Evolutionary conservation across 164 flowering plant genomes (phyloP).

Genomic region (Piper betle): DNA sequence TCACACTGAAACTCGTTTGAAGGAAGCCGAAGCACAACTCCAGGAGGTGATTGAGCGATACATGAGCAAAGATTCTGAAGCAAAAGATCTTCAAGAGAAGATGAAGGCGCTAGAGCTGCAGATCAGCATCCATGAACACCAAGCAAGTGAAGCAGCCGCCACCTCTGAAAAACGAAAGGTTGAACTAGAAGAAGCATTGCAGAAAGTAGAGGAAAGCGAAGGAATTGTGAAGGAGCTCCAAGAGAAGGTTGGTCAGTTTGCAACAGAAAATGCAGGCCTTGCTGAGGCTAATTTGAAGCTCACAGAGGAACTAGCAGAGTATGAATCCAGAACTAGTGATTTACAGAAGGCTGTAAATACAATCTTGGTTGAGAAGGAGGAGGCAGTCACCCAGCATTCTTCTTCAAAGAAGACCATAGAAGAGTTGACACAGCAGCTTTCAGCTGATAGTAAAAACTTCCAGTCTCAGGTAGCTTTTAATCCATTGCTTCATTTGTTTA

Average conservation of each 20-base stretch:
- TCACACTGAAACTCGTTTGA: slow-evolving; percentile 25
- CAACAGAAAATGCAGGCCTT: slow-evolving; percentile 43
- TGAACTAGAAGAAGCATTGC: slow-evolving; percentile 53
- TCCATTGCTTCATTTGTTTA: background rate
- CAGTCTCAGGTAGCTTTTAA: slow-evolving; percentile 45
- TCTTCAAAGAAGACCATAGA: slow-evolving; percentile 42
- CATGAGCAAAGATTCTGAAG: slow-evolving; percentile 34
- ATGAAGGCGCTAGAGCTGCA: slow-evolving; percentile 31
- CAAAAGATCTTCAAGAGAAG: slow-evolving; percentile 44
- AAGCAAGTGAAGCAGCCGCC: slow-evolving; percentile 31
- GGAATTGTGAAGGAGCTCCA: slow-evolving; percentile 38
- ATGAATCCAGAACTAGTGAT: slow-evolving; percentile 45
- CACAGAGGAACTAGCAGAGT: slow-evolving; percentile 28
- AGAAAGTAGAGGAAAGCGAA: slow-evolving; percentile 40
- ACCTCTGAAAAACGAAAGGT: slow-evolving; percentile 27
- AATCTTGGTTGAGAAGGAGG: slow-evolving; percentile 37
- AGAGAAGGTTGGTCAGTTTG: slow-evolving; percentile 22
- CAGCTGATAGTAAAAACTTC: slow-evolving; percentile 39
- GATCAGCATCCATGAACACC: slow-evolving; percentile 28
- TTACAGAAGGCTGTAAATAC: slow-evolving; percentile 30
- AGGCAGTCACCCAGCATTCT: slow-evolving; percentile 33
- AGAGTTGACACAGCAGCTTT: slow-evolving; percentile 42
- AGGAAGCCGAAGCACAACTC: slow-evolving; percentile 34
- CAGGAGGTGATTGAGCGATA: slow-evolving; percentile 33
- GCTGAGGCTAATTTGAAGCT: slow-evolving; percentile 63